A percentile compares a stretch with the other conserved stretches of the same genome.
These are phyloP conservation scores for Chlorella sp. DNA, from an alignment of 139 green algal genomes.

Conservation along the genomic window DNA sequence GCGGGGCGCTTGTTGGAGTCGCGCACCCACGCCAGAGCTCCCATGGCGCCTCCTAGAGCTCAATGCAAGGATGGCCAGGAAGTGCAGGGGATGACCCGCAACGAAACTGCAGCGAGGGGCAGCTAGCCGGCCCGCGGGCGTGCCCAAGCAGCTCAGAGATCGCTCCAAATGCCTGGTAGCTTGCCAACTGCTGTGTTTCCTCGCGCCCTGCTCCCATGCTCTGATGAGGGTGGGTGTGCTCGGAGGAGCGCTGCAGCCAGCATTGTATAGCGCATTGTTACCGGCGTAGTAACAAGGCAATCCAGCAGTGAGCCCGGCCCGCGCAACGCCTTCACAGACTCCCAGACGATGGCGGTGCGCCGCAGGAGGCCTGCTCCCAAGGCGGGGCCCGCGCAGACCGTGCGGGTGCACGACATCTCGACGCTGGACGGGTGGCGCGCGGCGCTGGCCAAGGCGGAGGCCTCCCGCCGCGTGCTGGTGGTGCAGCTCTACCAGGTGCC, in stretches of 20 bases:
- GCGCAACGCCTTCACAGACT: not conserved
- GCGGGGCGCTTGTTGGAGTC: constrained; percentile 7
- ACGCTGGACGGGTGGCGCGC: constrained; percentile 9
- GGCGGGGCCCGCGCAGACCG: not conserved
- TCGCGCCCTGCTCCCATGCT: too few species aligned
- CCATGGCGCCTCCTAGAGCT: not conserved
- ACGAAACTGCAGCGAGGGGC: not conserved
- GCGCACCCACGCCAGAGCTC: constrained; percentile 24
- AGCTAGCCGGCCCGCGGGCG: too few species aligned
- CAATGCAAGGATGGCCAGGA: not conserved
- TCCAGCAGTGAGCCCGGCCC: not conserved
- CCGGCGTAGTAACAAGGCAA: not conserved
- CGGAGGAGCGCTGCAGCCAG: too few species aligned
- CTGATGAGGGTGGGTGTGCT: too few species aligned
- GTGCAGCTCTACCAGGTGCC: constrained; percentile 17
- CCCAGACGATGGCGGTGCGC: not conserved
- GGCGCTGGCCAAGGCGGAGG: constrained; percentile 18
- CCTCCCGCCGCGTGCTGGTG: not conserved
- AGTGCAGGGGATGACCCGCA: not conserved
- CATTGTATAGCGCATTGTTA: too few species aligned
- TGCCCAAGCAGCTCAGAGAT: too few species aligned
- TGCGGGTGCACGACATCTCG: constrained; percentile 3
- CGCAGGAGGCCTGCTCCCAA: constrained; percentile 5
- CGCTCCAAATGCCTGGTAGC: too few species aligned
- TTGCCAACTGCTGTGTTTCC: too few species aligned